Evolutionary conservation across 164 flowering plant genomes (phyloP).

Genomic region (Platanus orientalis): DNA sequence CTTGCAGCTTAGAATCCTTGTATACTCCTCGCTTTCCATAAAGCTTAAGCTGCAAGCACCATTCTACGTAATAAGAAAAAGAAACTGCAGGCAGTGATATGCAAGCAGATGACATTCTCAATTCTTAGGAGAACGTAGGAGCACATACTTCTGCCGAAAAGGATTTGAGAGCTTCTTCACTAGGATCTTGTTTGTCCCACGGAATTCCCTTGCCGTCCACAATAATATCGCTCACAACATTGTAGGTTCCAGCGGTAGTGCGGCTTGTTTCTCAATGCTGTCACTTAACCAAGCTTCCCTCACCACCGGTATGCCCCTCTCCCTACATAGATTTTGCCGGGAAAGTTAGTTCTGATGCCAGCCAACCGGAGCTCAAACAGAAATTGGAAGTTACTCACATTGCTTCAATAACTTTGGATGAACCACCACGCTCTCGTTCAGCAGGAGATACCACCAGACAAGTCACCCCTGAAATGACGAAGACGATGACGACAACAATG

Average conservation of each 20-base stretch:
- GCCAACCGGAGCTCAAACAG: no score
- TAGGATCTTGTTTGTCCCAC: constrained; percentile 56
- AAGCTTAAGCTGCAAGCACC: constrained; percentile 54
- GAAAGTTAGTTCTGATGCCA: no score
- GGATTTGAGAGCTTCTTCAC: constrained; percentile 60
- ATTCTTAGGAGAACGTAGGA: background rate
- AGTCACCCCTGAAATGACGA: constrained; percentile 51
- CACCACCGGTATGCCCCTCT: constrained; percentile 54
- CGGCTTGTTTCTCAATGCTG: constrained; percentile 55
- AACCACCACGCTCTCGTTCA: constrained; percentile 76
- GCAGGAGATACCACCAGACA: constrained; percentile 64
- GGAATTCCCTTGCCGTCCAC: constrained; percentile 66
- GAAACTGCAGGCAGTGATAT: no score
- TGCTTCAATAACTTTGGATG: constrained; percentile 63
- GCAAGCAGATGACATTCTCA: background rate
- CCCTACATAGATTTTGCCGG: constrained; percentile 31
- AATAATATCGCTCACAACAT: constrained; percentile 47
- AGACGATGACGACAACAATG: no score
- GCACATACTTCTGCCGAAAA: constrained; percentile 50
- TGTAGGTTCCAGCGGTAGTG: constrained; percentile 65
- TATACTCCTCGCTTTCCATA: constrained; percentile 72
- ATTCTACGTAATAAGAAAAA: background rate
- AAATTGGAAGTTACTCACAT: constrained; percentile 39
- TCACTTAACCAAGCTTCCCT: constrained; percentile 75
- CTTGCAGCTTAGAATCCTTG: constrained; percentile 60